Evolutionary conservation across 129 eudicot genomes (phyloP).

Genomic region (Dittrichia graveolens): DNA sequence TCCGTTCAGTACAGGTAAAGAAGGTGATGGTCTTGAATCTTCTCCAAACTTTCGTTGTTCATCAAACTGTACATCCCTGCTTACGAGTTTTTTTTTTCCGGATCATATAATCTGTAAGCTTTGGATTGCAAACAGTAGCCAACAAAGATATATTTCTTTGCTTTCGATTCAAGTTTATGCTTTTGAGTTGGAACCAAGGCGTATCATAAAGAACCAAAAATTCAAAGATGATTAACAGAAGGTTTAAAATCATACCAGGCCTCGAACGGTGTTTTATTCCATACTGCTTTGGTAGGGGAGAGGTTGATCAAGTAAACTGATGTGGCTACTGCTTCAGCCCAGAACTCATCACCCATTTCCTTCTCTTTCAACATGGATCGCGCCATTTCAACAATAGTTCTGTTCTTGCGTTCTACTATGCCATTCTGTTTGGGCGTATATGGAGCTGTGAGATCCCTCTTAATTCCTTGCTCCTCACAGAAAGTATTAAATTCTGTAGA

Average conservation of each 20-base stretch:
- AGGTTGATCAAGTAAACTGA: not conserved
- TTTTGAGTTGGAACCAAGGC: not conserved
- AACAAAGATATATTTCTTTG: not conserved
- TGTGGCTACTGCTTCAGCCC: not conserved
- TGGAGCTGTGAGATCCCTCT: too few species aligned
- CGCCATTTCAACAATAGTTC: not conserved
- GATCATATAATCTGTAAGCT: not conserved
- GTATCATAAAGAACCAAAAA: not conserved
- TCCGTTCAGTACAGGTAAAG: too few species aligned
- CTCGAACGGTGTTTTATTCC: not conserved
- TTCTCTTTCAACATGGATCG: not conserved
- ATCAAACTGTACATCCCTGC: not conserved
- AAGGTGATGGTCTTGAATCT: too few species aligned
- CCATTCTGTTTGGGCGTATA: not conserved
- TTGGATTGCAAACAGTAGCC: not conserved
- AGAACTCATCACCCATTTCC: not conserved
- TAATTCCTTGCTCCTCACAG: too few species aligned
- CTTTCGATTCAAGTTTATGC: too few species aligned
- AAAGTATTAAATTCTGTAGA: too few species aligned
- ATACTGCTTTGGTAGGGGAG: not conserved
- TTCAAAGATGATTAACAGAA: not conserved
- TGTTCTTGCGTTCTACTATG: not conserved
- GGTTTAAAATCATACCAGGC: not conserved
- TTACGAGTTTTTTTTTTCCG: not conserved
- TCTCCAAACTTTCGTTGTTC: not conserved